These are phyloP conservation scores for Aspergillus novofumigatus DNA, from an alignment of 2,329 filamentous ascomycete species.

Conservation along the genomic window DNA sequence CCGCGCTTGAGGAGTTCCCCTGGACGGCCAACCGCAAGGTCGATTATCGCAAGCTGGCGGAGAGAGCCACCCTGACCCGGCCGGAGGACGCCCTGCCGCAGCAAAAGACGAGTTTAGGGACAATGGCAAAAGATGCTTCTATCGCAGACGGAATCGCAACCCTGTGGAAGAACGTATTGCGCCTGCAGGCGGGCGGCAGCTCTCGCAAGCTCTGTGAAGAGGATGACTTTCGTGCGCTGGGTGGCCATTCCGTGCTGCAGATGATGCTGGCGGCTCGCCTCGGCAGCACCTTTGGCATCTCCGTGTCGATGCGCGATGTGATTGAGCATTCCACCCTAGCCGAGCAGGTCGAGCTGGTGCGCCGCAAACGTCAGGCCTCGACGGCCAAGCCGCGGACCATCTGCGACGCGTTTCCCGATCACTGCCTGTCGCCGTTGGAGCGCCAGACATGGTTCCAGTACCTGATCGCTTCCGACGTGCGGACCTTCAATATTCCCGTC, in stretches of 20 bases:
- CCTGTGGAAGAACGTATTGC: background rate
- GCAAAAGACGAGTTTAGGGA: background rate
- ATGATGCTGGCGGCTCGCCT: conserved; percentile 1
- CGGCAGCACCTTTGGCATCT: background rate
- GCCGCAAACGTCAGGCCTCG: background rate
- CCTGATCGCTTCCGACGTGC: background rate
- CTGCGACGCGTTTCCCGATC: background rate
- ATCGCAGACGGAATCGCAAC: background rate
- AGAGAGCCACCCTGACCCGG: background rate
- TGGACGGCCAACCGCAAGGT: background rate
- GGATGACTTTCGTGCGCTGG: background rate
- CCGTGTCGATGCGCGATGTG: background rate
- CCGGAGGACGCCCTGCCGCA: background rate
- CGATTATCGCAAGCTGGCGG: background rate
- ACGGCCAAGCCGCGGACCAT: background rate
- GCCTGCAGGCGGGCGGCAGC: background rate
- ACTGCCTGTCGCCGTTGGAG: background rate
- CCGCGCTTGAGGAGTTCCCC: background rate
- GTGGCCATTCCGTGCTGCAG: conserved; percentile 1
- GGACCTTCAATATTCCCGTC: background rate
- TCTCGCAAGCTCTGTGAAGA: background rate
- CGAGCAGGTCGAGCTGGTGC: background rate
- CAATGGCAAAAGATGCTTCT: background rate
- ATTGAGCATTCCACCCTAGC: background rate
- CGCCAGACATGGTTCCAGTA: background rate